Percentiles rank a stretch among this genome's conserved stretches.
Evolutionary conservation across 768 basidiomycete species (phyloP).

Genomic region (Leccinum truebloodii): DNA sequence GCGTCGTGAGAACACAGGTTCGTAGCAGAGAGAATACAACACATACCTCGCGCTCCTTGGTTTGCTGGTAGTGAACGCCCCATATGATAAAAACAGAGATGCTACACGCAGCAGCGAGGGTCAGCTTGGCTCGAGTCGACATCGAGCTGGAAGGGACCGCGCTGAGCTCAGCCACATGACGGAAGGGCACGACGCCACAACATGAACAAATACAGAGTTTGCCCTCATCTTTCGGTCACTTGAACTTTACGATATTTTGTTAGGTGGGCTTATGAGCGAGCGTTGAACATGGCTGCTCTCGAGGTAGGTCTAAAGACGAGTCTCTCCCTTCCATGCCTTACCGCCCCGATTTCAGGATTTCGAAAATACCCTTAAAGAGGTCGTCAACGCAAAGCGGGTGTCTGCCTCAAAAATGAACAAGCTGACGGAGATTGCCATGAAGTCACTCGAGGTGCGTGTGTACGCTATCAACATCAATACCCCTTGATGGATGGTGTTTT

Average conservation of each 20-base stretch:
- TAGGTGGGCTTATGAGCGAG: conserved; percentile 23
- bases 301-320: conserved; percentile 34
- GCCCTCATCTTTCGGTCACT: conserved; percentile 14
- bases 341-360: conserved; percentile 58
- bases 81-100: conserved; percentile 74
- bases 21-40: neutral
- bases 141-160: conserved; percentile 26
- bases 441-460: conserved; percentile 70
- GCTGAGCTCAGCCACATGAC: conserved; percentile 20
- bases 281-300: conserved; percentile 40
- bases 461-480: neutral
- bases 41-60: conserved; percentile 75
- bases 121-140: conserved; percentile 74
- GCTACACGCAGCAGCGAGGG: conserved; percentile 65
- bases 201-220: conserved; percentile 41
- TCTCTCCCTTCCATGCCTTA: conserved; percentile 3
- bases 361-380: conserved; percentile 75
- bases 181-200: conserved; percentile 25
- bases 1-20: conserved; percentile 12
- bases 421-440: conserved; percentile 76
- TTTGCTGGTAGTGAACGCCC: conserved; percentile 88
- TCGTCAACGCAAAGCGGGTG: conserved; percentile 79
- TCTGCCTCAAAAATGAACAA: conserved; percentile 84
- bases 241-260: conserved; percentile 8
- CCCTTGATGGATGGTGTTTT: conserved; percentile 3